phyloP scores from a whole-genome alignment of 2,329 filamentous ascomycete species.

The Paramyrothecium roridum region DNA sequence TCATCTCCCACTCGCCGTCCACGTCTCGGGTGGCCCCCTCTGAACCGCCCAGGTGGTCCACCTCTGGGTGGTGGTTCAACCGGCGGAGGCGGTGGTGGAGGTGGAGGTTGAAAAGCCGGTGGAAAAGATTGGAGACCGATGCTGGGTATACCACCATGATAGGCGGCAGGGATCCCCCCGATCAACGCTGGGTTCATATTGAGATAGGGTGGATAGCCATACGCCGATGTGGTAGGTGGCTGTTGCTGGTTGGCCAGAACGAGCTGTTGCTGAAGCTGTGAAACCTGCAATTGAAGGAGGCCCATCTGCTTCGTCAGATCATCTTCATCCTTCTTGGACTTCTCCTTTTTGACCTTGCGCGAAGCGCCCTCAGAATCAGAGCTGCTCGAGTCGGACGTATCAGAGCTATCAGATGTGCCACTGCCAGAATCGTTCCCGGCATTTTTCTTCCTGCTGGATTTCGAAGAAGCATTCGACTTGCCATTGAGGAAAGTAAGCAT shows the following conservation, averaged over 20 bases:
- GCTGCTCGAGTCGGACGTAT: too few species aligned
- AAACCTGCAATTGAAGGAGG: slow-evolving; percentile 21
- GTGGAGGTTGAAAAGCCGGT: background rate
- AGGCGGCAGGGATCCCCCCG: background rate
- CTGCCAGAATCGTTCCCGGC: too few species aligned
- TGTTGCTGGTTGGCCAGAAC: slow-evolving; percentile 2
- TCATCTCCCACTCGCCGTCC: background rate
- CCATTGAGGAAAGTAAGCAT: too few species aligned
- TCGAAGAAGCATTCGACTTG: too few species aligned
- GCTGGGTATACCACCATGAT: background rate
- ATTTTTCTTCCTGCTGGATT: too few species aligned
- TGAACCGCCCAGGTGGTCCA: background rate
- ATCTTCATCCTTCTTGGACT: slow-evolving; percentile 11
- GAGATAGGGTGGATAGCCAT: slow-evolving; percentile 1
- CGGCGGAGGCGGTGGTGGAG: background rate
- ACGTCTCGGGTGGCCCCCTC: background rate
- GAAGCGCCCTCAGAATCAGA: too few species aligned
- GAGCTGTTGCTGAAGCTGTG: slow-evolving; percentile 19
- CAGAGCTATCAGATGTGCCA: too few species aligned
- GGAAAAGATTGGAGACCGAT: background rate
- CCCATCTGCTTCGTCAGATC: slow-evolving; percentile 24
- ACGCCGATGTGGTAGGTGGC: background rate
- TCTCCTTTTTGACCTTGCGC: slow-evolving; percentile 6
- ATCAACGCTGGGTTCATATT: background rate
- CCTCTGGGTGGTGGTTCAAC: background rate